Conservation (phyloP, 345 rosid species). For the Schrenkiella parvula region DNA sequence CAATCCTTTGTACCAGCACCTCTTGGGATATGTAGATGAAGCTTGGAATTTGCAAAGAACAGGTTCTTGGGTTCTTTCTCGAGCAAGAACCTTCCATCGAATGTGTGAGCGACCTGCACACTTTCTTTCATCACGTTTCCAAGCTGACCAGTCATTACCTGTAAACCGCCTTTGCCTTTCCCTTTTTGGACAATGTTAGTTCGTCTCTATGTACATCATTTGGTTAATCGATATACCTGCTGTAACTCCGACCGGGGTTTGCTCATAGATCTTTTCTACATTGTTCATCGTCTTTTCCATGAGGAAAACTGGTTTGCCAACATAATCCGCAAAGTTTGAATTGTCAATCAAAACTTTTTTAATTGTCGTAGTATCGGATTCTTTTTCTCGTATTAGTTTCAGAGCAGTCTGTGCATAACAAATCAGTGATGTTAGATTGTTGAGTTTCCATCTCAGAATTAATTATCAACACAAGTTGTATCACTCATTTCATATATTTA, state of each 20-base stretch:
- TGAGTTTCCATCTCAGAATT: too few species aligned
- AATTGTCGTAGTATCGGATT: constrained; percentile 23
- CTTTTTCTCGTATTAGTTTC: constrained; percentile 61
- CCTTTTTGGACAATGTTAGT: constrained; percentile 65
- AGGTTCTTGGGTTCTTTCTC: constrained; percentile 58
- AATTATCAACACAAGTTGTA: too few species aligned
- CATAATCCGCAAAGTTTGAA: constrained; percentile 59
- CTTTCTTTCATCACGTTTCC: constrained; percentile 98
- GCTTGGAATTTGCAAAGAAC: constrained; percentile 64
- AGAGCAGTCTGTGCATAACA: constrained; percentile 67
- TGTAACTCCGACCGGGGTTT: constrained; percentile 85
- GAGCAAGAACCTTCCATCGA: constrained; percentile 55
- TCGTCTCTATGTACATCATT: constrained; percentile 87
- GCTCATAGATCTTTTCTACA: constrained; percentile 73
- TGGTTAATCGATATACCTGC: too few species aligned
- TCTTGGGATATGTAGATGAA: constrained; percentile 85
- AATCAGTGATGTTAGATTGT: neutral
- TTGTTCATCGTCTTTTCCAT: too few species aligned
- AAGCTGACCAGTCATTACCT: constrained; percentile 73
- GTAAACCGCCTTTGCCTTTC: constrained; percentile 71
- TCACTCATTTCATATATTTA: too few species aligned
- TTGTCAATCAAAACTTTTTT: constrained; percentile 55
- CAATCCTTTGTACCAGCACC: constrained; percentile 91
- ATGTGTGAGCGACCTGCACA: constrained; percentile 81
- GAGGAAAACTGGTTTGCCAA: constrained; percentile 88